Evolutionary conservation across 1,284 basidiomycete species (phyloP).

Genomic region (Rhodofomes roseus): DNA sequence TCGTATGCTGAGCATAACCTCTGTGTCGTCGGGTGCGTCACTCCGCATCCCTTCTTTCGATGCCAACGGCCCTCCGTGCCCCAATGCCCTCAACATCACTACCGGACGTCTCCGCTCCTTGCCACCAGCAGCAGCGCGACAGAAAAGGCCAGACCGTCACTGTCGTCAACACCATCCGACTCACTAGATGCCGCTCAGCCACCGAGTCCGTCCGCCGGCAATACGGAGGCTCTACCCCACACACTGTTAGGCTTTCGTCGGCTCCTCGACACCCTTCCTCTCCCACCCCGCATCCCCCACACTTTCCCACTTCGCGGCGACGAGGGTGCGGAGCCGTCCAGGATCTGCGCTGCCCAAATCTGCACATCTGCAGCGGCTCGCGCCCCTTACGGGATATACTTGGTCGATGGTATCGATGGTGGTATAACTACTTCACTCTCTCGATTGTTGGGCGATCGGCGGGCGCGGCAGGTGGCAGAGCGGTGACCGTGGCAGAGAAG

Average conservation of each 20-base stretch:
- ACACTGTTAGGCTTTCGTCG: neutral
- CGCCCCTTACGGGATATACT: neutral
- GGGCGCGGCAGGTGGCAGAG: neutral
- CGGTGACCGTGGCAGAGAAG: neutral
- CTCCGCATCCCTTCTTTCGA: neutral
- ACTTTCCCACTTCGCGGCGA: neutral
- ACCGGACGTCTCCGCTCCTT: neutral
- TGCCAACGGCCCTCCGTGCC: neutral
- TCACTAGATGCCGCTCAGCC: neutral
- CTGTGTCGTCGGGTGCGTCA: neutral
- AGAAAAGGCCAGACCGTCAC: neutral
- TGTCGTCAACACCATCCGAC: constrained; percentile 2
- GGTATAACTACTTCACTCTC: neutral
- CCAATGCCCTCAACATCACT: neutral
- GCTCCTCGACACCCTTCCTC: neutral
- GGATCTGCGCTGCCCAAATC: constrained; percentile 1
- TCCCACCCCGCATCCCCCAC: constrained; percentile 1
- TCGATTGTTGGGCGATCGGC: neutral
- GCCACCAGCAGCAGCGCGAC: neutral
- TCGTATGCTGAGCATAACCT: too few relatives aligned
- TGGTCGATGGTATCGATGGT: neutral
- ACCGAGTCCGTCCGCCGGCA: neutral
- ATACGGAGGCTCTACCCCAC: neutral
- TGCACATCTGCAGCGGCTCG: neutral
- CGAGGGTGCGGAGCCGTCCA: neutral